Percentiles rank a stretch among this genome's conserved stretches.
These are phyloP conservation scores for Fusarium nodosum DNA, from an alignment of 2,329 filamentous ascomycete species.

Conservation along the genomic window DNA sequence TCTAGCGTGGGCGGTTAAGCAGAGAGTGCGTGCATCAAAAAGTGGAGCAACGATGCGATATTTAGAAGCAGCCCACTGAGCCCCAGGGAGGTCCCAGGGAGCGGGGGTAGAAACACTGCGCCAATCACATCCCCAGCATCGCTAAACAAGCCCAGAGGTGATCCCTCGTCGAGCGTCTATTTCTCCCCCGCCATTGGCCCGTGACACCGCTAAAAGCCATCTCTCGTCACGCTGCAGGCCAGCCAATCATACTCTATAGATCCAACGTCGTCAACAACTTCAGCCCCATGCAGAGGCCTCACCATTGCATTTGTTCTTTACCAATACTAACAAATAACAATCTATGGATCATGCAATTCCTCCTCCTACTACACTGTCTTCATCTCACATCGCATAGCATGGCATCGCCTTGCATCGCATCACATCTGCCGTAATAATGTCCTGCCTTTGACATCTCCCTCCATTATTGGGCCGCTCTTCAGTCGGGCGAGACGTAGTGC, in stretches of 20 bases:
- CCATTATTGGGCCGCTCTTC: conserved; percentile 28
- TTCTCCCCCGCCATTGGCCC: conserved; percentile 41
- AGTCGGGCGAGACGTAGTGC: conserved; percentile 33
- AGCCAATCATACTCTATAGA: conserved; percentile 36
- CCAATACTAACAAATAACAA: conserved; percentile 31
- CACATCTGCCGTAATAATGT: conserved; percentile 17
- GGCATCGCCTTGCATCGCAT: conserved; percentile 33
- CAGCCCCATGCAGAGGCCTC: conserved; percentile 37
- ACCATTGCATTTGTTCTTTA: conserved; percentile 10
- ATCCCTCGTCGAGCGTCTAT: conserved; percentile 45
- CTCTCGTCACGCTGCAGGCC: conserved; percentile 46
- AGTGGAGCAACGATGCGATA: conserved; percentile 30
- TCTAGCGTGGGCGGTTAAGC: conserved; percentile 48
- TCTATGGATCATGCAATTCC: conserved; percentile 44
- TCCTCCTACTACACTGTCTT: neutral
- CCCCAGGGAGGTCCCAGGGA: conserved; percentile 1
- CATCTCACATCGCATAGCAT: conserved; percentile 26
- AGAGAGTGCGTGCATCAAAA: conserved; percentile 40
- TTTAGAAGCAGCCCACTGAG: conserved; percentile 36
- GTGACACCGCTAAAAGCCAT: conserved; percentile 41
- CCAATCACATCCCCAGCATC: conserved; percentile 28
- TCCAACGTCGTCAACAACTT: conserved; percentile 33
- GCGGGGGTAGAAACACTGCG: conserved; percentile 28
- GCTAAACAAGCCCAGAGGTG: conserved; percentile 33
- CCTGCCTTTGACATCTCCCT: conserved; percentile 16